phyloP scores from a whole-genome alignment of 257 asterid genomes.

The Nicotiana knightiana region DNA sequence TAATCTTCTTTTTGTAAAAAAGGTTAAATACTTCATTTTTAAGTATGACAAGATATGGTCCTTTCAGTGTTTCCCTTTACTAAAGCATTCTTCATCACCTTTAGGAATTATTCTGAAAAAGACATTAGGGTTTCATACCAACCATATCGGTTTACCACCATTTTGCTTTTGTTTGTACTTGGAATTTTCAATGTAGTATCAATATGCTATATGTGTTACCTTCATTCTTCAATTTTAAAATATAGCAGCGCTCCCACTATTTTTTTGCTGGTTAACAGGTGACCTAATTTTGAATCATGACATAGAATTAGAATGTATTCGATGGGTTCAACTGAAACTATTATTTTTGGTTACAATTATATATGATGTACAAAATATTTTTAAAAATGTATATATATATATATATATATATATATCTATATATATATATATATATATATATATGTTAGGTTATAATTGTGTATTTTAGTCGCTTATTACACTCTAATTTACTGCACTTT shows the following conservation, averaged over 20 bases:
- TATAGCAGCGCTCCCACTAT: no score
- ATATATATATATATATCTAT: no score
- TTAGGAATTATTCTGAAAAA: conserved; percentile 5
- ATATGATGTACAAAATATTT: no score
- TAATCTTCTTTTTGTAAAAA: not conserved
- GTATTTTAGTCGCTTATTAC: no score
- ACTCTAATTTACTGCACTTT: no score
- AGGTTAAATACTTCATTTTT: not conserved
- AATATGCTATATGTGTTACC: not conserved
- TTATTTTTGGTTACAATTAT: no score
- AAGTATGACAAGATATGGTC: not conserved
- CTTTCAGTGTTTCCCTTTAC: conserved; percentile 1
- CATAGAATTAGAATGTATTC: no score
- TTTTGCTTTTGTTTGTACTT: conserved; percentile 1
- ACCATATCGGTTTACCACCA: conserved; percentile 11
- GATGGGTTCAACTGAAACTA: no score
- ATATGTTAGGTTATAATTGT: no score
- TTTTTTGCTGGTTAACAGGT: not conserved
- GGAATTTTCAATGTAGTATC: not conserved
- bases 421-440: no score
- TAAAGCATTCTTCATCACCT: conserved; percentile 14
- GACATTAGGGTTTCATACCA: conserved; percentile 13
- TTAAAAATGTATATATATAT: no score
- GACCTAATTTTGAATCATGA: not conserved
- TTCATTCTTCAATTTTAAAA: not conserved